These are phyloP conservation scores for Globisporangium uncinulatum DNA, from an alignment of 352 stramenopile genomes.

Conservation along the genomic window DNA sequence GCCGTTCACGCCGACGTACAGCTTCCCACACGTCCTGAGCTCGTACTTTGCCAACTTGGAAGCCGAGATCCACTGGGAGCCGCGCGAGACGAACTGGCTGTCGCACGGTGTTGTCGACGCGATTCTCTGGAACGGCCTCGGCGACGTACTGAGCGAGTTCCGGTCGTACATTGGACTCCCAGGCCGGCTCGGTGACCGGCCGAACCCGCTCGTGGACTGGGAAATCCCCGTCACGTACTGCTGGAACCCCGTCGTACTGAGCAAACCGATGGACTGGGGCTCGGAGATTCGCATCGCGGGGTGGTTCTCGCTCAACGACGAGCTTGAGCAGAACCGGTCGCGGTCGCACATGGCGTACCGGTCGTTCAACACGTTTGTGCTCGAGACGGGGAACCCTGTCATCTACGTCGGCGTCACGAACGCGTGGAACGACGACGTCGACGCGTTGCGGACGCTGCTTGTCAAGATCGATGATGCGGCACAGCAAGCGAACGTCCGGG, in stretches of 20 bases:
- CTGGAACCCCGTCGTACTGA: conserved; percentile 30
- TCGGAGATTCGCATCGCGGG: conserved; percentile 32
- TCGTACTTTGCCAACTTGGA: conserved; percentile 22
- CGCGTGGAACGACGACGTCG: neutral
- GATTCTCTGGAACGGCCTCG: conserved; percentile 24
- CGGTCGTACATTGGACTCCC: conserved; percentile 27
- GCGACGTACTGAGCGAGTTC: conserved; percentile 35
- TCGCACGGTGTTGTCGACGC: conserved; percentile 37
- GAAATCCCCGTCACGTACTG: conserved; percentile 37
- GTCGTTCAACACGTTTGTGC: conserved; percentile 28
- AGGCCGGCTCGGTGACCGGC: conserved; percentile 17
- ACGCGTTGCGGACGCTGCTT: neutral
- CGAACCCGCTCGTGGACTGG: conserved; percentile 34
- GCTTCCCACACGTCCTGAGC: conserved; percentile 40
- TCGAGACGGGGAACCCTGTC: conserved; percentile 21
- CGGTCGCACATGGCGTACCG: conserved; percentile 22
- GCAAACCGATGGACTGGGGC: conserved; percentile 35
- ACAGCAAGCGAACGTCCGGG: conserved; percentile 22
- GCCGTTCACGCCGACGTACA: conserved; percentile 31
- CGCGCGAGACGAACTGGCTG: conserved; percentile 31
- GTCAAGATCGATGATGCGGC: conserved; percentile 29
- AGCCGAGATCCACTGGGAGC: conserved; percentile 9
- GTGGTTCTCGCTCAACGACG: conserved; percentile 18
- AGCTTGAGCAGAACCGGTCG: conserved; percentile 25
- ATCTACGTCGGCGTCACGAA: conserved; percentile 25